Percentiles rank a stretch among this genome's conserved stretches.
Conservation (phyloP, 2,329 filamentous ascomycete genomes). For the Hymenoscyphus fructigenus region DNA sequence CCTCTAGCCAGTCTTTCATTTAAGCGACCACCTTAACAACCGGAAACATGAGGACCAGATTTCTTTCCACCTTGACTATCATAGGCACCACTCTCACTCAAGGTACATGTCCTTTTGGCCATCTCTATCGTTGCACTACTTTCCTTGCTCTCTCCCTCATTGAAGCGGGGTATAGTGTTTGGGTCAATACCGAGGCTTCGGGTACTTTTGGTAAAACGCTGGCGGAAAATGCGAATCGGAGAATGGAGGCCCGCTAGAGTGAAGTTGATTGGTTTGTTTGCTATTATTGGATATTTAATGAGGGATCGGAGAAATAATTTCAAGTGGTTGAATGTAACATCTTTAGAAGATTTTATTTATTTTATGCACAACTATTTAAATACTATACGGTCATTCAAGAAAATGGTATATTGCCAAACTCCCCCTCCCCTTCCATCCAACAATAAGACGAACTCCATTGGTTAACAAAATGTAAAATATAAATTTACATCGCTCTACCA, state of each 20-base stretch:
- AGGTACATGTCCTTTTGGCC: background rate
- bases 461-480: background rate
- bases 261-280: constrained; percentile 41
- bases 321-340: background rate
- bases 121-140: constrained; percentile 58
- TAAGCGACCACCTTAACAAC: background rate
- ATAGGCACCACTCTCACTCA: background rate
- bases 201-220: constrained; percentile 65
- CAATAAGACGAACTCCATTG: background rate
- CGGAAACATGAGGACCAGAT: background rate
- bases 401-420: background rate
- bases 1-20: background rate
- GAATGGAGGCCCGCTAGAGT: constrained; percentile 67
- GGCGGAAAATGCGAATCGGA: constrained; percentile 62
- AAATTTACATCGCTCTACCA: background rate
- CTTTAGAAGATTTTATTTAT: background rate
- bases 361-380: background rate
- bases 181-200: constrained; percentile 69
- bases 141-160: constrained; percentile 73
- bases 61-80: background rate
- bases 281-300: constrained; percentile 33
- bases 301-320: constrained; percentile 27
- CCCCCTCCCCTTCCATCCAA: background rate
- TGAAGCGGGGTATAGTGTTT: constrained; percentile 70
- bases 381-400: background rate